Base-by-base conservation (phyloP, 2,329 filamentous ascomycete species). In the Emergomyces africanus region DNA sequence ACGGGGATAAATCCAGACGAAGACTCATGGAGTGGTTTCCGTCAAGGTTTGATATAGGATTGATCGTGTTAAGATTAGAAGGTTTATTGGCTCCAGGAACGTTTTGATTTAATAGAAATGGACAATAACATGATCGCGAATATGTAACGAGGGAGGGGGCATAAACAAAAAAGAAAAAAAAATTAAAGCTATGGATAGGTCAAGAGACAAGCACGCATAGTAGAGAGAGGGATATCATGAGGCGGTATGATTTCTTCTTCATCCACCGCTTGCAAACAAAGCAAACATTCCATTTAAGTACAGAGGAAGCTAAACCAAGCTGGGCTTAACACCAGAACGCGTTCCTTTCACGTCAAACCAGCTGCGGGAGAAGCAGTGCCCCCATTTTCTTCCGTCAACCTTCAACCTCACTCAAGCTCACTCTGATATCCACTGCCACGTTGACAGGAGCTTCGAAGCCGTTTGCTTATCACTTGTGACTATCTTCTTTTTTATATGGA, bases 221-320 rank as follows among this genome's bases (percentile, higher is more conserved):
- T 37, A 12, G 5, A 2, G 10, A 25, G 33, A 1, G 33, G 33
- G 48, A 30, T 28, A 50, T 18, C n/a, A n/a, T n/a, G n/a, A n/a
- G n/a, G n/a, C n/a, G n/a, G n/a, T n/a, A n/a, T n/a, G n/a, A n/a
- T n/a, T n/a, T n/a, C n/a, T n/a, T n/a, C n/a, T n/a, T n/a, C n/a
- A n/a, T n/a, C n/a, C n/a, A n/a, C n/a, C n/a, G n/a, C n/a, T n/a
- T n/a, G 50, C 44, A 37, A 58, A 57, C 64, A 67, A 65, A 67
- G 33, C 61, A 66, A 66, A 66, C 63, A 61, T 57, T 18, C 49
- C 51, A 58, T 53, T 46, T 55, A 55, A 35, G 23, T n/a, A n/a
- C 54, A 44, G 14, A 14, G 15, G 1, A 28, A 55, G 42, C 60
- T 60, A 62, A 28, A 30, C 59, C 28, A 42, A 28, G 58, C 28